Base-by-base conservation (phyloP, 768 basidiomycete genomes). In the Lentinula boryana region DNA sequence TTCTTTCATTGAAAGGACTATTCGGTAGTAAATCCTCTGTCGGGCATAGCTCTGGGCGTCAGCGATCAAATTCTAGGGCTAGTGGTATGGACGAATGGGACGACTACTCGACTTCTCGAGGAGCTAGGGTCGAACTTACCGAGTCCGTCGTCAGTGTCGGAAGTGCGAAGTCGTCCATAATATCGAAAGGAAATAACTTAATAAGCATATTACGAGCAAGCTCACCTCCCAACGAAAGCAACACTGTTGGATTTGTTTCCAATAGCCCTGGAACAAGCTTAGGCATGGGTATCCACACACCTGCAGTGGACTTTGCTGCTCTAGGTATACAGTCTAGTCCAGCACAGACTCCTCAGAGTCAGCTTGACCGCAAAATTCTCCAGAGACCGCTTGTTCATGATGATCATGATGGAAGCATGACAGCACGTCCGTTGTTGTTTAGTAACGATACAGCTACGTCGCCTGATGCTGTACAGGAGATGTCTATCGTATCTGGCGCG, bases 1-100 rank as follows among this genome's bases (percentile, higher is more conserved):
- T 87, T 16, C 80, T 84, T 5, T 78, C 85, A 2, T 69, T 88
- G 49, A 87, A 84, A 66, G 81, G 84, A 9, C 69, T 89, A 33
- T 87, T 88, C 64, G 55, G 38, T 12, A 71, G 76, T 15, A 65
- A 72, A 12, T 70, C 69, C 33, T 49, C 57, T n/a, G 56, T 58
- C 12, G 38, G 54, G 13, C 54, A 55, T 55, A 23, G 8, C 13
- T 49, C 43, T 27, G 58, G 50, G 16, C 82, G 87, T 4, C 84
- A 85, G 38, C 80, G 84, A 3, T 85, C 86, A 3, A 72, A 76
- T 2, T 85, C 85, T 16, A 76, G 80, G 41, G 76, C 82, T 15
- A 74, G 80, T 7, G 77, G 79, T 5, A 56, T 27, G 18, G 61
- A 62, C 16, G 50, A 50, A 36, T 33, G n/a, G 23, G 58, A 51